Percentiles rank a stretch among this genome's conserved stretches.
phyloP scores from a whole-genome alignment of 2,329 filamentous ascomycete genomes.

The Aspergillus caelatus region DNA sequence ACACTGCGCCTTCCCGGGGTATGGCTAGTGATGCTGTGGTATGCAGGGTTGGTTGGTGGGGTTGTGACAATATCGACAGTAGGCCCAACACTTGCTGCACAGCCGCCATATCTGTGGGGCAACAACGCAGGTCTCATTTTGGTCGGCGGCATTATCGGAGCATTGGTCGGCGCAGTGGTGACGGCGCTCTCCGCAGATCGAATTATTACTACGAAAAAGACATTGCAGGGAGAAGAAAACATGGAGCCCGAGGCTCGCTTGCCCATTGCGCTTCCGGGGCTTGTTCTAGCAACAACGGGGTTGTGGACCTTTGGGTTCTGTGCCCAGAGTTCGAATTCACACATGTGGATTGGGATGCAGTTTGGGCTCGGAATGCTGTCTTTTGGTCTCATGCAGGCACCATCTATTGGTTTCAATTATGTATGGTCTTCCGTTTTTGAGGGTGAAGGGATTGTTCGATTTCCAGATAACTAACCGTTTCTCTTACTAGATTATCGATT shows the following conservation, averaged over 20 bases:
- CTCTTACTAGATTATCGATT: slow-evolving; percentile 50
- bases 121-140: slow-evolving; percentile 13
- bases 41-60: slow-evolving; percentile 14
- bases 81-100: slow-evolving; percentile 10
- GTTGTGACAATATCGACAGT: slow-evolving; percentile 14
- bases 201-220: slow-evolving; percentile 9
- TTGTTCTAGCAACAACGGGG: slow-evolving; percentile 12
- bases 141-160: slow-evolving; percentile 11
- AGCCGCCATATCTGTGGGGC: slow-evolving; percentile 14
- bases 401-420: slow-evolving; percentile 15
- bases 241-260: slow-evolving; percentile 11
- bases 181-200: slow-evolving; percentile 9
- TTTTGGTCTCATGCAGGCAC: slow-evolving; percentile 17
- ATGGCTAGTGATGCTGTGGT: slow-evolving; percentile 18
- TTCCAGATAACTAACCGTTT: background rate
- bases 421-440: background rate
- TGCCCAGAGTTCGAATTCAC: background rate
- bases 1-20: slow-evolving; percentile 14
- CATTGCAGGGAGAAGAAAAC: slow-evolving; percentile 5
- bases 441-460: rapidly evolving
- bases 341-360: slow-evolving; percentile 18
- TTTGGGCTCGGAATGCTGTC: slow-evolving; percentile 15
- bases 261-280: slow-evolving; percentile 8
- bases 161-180: slow-evolving; percentile 1
- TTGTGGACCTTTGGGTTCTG: slow-evolving; percentile 17